Base-by-base conservation (phyloP, 116 monocot species). In the Posidonia oceanica region DNA sequence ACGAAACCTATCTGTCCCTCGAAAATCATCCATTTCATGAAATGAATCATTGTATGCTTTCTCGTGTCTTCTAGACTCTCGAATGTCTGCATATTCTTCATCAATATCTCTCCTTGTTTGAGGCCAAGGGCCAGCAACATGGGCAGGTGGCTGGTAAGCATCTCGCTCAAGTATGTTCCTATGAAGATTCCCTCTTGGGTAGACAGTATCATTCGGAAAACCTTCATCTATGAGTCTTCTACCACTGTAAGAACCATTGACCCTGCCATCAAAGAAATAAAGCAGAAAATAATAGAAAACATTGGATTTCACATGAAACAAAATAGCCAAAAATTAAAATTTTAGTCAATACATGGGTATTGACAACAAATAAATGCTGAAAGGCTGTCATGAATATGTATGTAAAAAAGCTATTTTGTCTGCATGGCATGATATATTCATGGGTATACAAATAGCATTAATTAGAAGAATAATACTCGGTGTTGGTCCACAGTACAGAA, bases 161-260 rank as follows among this genome's bases (percentile, higher is more conserved):
- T 96, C 88, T 57, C 91, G 84, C 22, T 88, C 86, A 78, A 72
- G 75, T 42, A 83, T 60, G 4, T 83, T 80, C 15, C 77, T 71
- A 52, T 72, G 73, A 20, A 81, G 79, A 38, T 68, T 69, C 61
- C 64, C 72, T 71, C 86, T 84, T 56, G 79, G 75, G 84, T 91
- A 87, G 36, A 69, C 77, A 70, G 79, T 63, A 5, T 91, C 87
- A 81, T 83, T 70, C 13, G n/a, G 76, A 76, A 81, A 94, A 36
- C 80, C 79, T 67, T 88, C 94, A 79, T 84, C 82, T 52, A 70
- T 56, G 78, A 68, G 64, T 77, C 91, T 88, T 74, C 88, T 84
- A 77, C 80, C 83, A 75, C 76, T 82, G 74, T 80, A 87, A 70
- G 91, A 80, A 67, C 92, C 92, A 80, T 80, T 67, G 77, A 77